phyloP scores from a whole-genome alignment of 1,284 basidiomycete genomes.

The Tilletia caries region DNA sequence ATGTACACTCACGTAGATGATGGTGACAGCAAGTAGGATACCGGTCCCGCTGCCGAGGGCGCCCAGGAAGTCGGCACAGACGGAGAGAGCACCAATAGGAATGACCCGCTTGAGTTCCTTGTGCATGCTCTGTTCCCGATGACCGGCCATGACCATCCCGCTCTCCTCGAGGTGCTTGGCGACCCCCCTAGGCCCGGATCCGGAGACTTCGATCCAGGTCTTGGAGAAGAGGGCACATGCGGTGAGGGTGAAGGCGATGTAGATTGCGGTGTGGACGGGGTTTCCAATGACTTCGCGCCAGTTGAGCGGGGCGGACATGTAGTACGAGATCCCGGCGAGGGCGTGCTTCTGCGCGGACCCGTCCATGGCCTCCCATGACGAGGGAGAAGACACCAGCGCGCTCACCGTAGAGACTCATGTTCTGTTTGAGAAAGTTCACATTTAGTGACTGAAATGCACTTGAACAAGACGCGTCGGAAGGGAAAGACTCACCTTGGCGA shows the following conservation, averaged over 20 bases:
- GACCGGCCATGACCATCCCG: conserved; percentile 97
- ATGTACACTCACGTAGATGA: conserved; percentile 62
- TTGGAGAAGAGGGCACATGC: conserved; percentile 97
- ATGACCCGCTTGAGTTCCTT: conserved; percentile 98
- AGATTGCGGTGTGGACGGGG: conserved; percentile 87
- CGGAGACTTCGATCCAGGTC: conserved; percentile 99
- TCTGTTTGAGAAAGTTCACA: conserved; percentile 20
- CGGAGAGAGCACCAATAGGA: conserved; percentile 85
- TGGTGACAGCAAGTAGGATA: conserved; percentile 95
- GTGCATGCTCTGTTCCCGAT: conserved; percentile 95
- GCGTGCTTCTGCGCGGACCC: conserved; percentile 88
- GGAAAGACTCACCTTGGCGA: conserved; percentile 32
- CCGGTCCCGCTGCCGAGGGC: conserved; percentile 95
- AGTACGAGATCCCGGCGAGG: conserved; percentile 89
- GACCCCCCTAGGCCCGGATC: conserved; percentile 88
- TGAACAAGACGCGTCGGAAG: neutral
- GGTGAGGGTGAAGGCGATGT: conserved; percentile 86
- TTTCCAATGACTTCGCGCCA: conserved; percentile 81
- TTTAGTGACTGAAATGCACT: too few relatives aligned
- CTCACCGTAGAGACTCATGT: conserved; percentile 55
- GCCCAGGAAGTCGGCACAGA: conserved; percentile 91
- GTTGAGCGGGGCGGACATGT: conserved; percentile 93
- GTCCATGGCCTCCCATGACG: conserved; percentile 86
- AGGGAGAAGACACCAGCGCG: conserved; percentile 48
- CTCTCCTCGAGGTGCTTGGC: conserved; percentile 99